Conservation (phyloP, 805 yeast genomes). For the Candida hispaniensis region DNA sequence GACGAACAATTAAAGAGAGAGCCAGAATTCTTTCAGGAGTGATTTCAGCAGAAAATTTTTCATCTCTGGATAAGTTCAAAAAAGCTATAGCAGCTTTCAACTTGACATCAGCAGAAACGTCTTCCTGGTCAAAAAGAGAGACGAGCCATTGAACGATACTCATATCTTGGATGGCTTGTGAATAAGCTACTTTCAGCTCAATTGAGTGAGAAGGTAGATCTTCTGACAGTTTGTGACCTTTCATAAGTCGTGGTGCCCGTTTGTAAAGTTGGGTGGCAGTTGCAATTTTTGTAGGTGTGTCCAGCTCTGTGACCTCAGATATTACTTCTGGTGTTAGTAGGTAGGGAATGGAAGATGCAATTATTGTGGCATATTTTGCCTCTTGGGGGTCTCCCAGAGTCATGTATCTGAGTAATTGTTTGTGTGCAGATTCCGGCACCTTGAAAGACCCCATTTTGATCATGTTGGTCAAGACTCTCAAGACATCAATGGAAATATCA, state of each 20-base stretch:
- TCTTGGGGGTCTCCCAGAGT: constrained; percentile 1
- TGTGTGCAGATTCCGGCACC: constrained; percentile 5
- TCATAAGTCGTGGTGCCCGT: constrained; percentile 4
- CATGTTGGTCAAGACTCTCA: constrained; percentile 6
- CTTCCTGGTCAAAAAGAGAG: constrained; percentile 53
- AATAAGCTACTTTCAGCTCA: constrained; percentile 32
- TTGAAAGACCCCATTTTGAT: constrained; percentile 7
- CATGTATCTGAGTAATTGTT: constrained; percentile 1
- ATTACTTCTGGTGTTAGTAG: neutral
- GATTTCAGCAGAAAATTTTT: constrained; percentile 44
- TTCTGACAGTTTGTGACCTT: constrained; percentile 1
- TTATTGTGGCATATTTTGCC: constrained; percentile 14
- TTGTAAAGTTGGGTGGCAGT: constrained; percentile 9
- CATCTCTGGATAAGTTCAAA: constrained; percentile 39
- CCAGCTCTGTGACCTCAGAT: neutral
- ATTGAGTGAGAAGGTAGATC: neutral
- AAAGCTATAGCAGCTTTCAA: constrained; percentile 44
- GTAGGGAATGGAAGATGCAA: constrained; percentile 10
- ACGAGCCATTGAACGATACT: constrained; percentile 59
- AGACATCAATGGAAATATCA: constrained; percentile 14
- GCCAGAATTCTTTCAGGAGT: constrained; percentile 35
- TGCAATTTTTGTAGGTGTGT: constrained; percentile 2
- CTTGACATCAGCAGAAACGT: constrained; percentile 38
- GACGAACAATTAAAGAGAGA: constrained; percentile 8
- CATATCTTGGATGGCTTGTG: constrained; percentile 52